Evolutionary conservation across 257 asterid genomes (phyloP).

Genomic region (Nemophila menziesii): DNA sequence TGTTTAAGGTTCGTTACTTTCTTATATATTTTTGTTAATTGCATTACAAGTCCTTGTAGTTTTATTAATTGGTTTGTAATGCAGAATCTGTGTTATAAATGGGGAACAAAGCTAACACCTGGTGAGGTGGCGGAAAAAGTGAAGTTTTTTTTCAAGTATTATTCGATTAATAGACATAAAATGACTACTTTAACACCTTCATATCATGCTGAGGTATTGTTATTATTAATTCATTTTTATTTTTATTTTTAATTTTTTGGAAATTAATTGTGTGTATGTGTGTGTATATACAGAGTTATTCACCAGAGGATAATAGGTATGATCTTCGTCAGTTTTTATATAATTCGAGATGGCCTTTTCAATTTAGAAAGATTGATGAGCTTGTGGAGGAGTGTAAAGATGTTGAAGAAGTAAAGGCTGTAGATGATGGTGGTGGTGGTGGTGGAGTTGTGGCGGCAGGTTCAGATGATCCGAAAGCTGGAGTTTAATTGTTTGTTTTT

Average conservation of each 20-base stretch:
- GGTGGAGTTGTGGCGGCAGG: conserved; percentile 86
- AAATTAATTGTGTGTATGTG: not conserved
- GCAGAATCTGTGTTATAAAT: conserved; percentile 87
- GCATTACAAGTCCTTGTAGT: too few species aligned
- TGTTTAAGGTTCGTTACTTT: conserved; percentile 66
- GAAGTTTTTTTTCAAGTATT: conserved; percentile 80
- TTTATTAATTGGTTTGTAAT: conserved; percentile 2
- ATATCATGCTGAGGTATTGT: conserved; percentile 75
- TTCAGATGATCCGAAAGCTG: conserved; percentile 76
- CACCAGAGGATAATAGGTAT: conserved; percentile 87
- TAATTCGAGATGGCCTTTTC: conserved; percentile 83
- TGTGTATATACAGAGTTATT: conserved; percentile 38
- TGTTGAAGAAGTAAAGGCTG: conserved; percentile 13
- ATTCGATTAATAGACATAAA: conserved; percentile 91
- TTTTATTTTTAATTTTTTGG: too few species aligned
- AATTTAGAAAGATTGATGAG: conserved; percentile 72
- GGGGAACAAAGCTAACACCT: conserved; percentile 72
- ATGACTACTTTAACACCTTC: conserved; percentile 92
- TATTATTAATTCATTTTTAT: too few species aligned
- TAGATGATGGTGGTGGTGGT: conserved; percentile 33
- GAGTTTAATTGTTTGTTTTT: conserved; percentile 10
- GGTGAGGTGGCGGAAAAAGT: conserved; percentile 77
- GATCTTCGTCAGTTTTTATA: conserved; percentile 88
- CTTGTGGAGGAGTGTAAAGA: conserved; percentile 35
- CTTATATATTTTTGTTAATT: not conserved